phyloP scores from a whole-genome alignment of 768 basidiomycete species.

The Gloeostereum incarnatum region DNA sequence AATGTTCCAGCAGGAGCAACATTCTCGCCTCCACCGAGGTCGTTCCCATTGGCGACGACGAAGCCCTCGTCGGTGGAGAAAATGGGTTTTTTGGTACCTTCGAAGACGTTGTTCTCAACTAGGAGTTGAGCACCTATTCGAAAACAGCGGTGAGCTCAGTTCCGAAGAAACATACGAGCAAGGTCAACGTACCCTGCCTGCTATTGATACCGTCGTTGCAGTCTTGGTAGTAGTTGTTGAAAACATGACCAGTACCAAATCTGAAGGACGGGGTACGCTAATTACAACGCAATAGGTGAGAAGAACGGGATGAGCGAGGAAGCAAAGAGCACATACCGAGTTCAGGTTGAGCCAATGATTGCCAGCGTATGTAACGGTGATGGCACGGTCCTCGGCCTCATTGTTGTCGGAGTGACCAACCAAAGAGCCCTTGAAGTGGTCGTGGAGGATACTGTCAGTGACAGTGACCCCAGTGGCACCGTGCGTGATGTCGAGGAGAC shows the following conservation, averaged over 20 bases:
- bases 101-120: constrained; percentile 39
- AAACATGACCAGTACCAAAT: constrained; percentile 36
- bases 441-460: constrained; percentile 23
- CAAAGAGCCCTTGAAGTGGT: constrained; percentile 37
- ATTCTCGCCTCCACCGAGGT: constrained; percentile 22
- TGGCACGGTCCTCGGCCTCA: constrained; percentile 18
- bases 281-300: too few relatives aligned
- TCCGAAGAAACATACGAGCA: neutral
- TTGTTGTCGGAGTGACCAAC: constrained; percentile 35
- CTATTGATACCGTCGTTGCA: constrained; percentile 36
- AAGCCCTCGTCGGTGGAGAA: constrained; percentile 31
- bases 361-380: too few relatives aligned
- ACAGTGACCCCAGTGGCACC: constrained; percentile 31
- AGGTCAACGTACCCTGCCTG: constrained; percentile 25
- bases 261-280: constrained; percentile 37
- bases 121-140: constrained; percentile 34
- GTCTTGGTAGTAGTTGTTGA: constrained; percentile 33
- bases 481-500: constrained; percentile 34
- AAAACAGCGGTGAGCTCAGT: neutral
- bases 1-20: constrained; percentile 22
- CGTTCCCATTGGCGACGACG: constrained; percentile 28
- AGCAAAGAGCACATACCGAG: too few relatives aligned
- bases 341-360: too few relatives aligned
- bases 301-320: too few relatives aligned
- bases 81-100: constrained; percentile 27